Base-by-base conservation (phyloP, 129 eudicot species). In the Lactuca saligna region DNA sequence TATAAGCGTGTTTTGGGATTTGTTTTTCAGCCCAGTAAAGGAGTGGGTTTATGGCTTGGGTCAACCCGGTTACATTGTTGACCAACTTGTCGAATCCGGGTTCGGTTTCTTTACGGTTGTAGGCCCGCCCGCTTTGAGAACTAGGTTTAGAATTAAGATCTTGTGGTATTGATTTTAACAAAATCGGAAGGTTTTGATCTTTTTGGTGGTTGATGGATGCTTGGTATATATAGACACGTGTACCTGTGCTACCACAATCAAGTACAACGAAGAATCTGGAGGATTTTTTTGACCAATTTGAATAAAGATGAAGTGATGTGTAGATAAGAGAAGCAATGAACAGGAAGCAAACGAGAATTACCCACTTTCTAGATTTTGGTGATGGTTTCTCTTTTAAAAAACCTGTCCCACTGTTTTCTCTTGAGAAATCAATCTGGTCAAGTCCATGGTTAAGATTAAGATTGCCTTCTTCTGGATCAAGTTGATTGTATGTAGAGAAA, bases 191-290 rank as follows among this genome's bases (percentile, higher is more conserved):
- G 69, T 73, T 82, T 13, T 75, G 72, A 34, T 84, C 78, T 70
- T 82, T 87, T n/a, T 87, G 76, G 78, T 79, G 78, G 58, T 84
- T 86, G 8, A 65, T 33, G 4, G 87, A 81, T 55, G 99, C 97
- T 77, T 80, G 79, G 63, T 89, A 94, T 17, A 94, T 83, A 79
- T 81, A 94, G 35, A 90, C 92, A 54, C 99, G 96, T 57, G 99
- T 87, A 17, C 99, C 99, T 2, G 99, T 94, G 79, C 99, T 94
- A 68, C 99, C 99, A 77, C 96, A 87, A 79, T 94, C 99, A 32
- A 94, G 92, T 34, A 94, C 88, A 48, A 94, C 93, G 70, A 87
- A 94, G 82, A 51, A 94, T 66, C 75, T 86, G 54, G 99, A 61
- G 37, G 88, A 73, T 32, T 82, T 83, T 54, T 51, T 75, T 63